A percentile compares a stretch with the other conserved stretches of the same genome.
Evolutionary conservation across 495 filamentous ascomycete species (phyloP).

Genomic region (Trypethelium eluteriae): DNA sequence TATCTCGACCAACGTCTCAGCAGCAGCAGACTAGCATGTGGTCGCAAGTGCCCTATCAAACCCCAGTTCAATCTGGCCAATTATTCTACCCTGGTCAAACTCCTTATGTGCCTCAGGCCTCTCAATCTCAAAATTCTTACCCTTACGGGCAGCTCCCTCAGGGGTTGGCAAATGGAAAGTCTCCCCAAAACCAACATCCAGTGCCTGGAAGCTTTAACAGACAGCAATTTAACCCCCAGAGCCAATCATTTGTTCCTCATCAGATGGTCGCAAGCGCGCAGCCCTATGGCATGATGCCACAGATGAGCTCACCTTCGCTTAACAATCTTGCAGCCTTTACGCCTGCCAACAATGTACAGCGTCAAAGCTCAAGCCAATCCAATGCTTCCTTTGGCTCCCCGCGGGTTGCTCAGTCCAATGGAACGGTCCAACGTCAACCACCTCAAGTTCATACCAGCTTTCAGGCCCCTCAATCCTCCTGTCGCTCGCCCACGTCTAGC

Average conservation of each 20-base stretch:
- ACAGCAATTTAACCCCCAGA: slow-evolving; percentile 87
- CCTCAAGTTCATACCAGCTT: slow-evolving; percentile 21
- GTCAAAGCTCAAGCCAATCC: slow-evolving; percentile 17
- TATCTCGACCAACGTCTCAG: background rate
- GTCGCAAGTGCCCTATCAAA: slow-evolving; percentile 3
- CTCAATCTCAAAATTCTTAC: slow-evolving; percentile 50
- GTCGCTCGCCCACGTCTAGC: slow-evolving; percentile 10
- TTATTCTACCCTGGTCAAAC: slow-evolving; percentile 28
- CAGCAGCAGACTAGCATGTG: background rate
- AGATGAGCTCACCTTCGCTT: background rate
- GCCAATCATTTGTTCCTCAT: slow-evolving; percentile 74
- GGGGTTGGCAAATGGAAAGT: slow-evolving; percentile 56
- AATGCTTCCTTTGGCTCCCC: slow-evolving; percentile 16
- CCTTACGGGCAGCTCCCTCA: slow-evolving; percentile 69
- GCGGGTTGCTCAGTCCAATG: slow-evolving; percentile 11
- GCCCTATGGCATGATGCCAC: slow-evolving; percentile 8
- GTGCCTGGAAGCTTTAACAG: slow-evolving; percentile 75
- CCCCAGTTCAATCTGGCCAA: background rate
- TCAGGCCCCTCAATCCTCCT: slow-evolving; percentile 26
- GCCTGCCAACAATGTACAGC: slow-evolving; percentile 1
- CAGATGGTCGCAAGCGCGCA: slow-evolving; percentile 10
- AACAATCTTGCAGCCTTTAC: slow-evolving; percentile 7
- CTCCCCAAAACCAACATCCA: slow-evolving; percentile 56
- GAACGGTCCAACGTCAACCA: slow-evolving; percentile 16
- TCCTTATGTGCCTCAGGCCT: slow-evolving; percentile 32